Evolutionary conservation across 2,329 filamentous ascomycete genomes (phyloP).

Genomic region (Fusarium decemcellulare): DNA sequence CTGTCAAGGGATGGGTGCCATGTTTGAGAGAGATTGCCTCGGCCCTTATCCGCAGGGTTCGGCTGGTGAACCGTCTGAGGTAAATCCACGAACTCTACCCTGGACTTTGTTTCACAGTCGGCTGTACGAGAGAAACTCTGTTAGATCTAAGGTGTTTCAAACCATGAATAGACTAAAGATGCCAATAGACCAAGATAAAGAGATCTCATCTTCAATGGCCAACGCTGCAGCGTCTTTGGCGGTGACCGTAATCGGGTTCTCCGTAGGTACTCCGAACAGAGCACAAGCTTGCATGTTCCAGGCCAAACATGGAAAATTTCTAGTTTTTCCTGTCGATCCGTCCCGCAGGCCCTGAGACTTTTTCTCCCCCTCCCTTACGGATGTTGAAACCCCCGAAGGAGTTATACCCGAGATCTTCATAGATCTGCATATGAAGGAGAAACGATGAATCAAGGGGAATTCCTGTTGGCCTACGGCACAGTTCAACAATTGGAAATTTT

Average conservation of each 20-base stretch:
- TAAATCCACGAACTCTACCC: too few species aligned
- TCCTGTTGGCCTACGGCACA: constrained; percentile 2
- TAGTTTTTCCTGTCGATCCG: constrained; percentile 16
- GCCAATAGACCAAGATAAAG: too few species aligned
- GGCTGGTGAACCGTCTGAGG: too few species aligned
- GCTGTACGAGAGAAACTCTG: too few species aligned
- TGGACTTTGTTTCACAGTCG: too few species aligned
- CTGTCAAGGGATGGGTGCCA: not conserved
- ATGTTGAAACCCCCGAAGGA: not conserved
- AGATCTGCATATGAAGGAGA: constrained; percentile 7
- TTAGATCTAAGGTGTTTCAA: too few species aligned
- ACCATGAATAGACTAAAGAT: too few species aligned
- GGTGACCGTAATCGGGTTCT: constrained; percentile 21
- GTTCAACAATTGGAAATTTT: not conserved
- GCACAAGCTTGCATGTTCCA: not conserved
- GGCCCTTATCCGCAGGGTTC: too few species aligned
- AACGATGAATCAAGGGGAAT: not conserved
- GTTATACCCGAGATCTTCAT: constrained; percentile 5
- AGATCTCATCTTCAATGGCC: too few species aligned
- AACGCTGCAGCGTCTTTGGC: too few species aligned
- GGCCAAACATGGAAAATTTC: not conserved
- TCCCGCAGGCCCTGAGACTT: constrained; percentile 7
- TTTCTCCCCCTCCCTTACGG: not conserved
- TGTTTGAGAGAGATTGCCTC: not conserved
- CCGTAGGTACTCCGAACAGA: not conserved